A percentile compares a stretch with the other conserved stretches of the same genome.
Conservation (phyloP, 441 rosid genomes). For the California macrophylla region DNA sequence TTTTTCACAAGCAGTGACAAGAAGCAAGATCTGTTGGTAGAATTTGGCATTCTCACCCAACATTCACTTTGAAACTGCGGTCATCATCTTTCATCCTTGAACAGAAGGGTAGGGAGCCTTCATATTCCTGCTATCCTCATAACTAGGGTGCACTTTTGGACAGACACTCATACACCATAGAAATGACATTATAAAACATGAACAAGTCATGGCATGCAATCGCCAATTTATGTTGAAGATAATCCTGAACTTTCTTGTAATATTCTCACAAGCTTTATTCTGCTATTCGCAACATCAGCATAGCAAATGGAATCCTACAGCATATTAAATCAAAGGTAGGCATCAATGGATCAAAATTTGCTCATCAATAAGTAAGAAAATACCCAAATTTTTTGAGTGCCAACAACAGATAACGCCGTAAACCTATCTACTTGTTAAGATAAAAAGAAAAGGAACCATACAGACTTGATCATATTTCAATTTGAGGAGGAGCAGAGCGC, state of each 20-base stretch:
- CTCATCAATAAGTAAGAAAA: neutral
- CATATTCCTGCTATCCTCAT: neutral
- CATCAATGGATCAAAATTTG: neutral
- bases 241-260: constrained; percentile 1
- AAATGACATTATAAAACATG: neutral
- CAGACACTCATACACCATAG: neutral
- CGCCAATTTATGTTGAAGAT: neutral
- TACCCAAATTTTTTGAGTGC: neutral
- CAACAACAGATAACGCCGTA: neutral
- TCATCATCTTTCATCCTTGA: neutral
- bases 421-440: neutral
- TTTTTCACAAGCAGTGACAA: no score
- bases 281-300: neutral
- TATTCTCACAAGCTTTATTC: constrained; percentile 5
- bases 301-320: neutral
- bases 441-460: constrained; percentile 11
- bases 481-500: constrained; percentile 24
- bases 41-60: neutral
- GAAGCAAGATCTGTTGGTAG: neutral
- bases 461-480: constrained; percentile 32
- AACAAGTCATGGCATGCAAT: neutral
- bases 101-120: neutral
- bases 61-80: neutral
- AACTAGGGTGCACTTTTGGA: neutral
- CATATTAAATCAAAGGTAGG: neutral